Evolutionary conservation across 768 basidiomycete genomes (phyloP), one percentile per base, ranked within the genome.

Genomic region (Suillus bovinus): DNA sequence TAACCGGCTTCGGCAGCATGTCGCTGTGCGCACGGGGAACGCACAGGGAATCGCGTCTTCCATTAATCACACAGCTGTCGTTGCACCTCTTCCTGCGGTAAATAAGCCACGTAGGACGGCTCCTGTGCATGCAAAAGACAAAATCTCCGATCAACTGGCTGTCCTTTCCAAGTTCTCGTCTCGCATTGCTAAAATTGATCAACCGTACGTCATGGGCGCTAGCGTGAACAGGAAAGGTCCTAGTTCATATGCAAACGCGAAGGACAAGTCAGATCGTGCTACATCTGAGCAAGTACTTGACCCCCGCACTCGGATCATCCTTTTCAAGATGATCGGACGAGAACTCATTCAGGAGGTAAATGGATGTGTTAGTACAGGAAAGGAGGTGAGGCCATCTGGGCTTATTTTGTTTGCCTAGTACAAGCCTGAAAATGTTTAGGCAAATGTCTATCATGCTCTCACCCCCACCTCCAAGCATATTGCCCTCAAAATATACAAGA

Each of bases 401-500:
- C 34, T 61, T 41, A 14, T 54, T 62, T 63, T 39, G 67, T 59
- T 41, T 56, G 6, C 38, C 31, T 57, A n/a, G n/a, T n/a, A 5
- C 67, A 96, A 27, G 46, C 24, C 14, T 24, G 46, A 24, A 24
- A 39, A 16, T 11, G 17, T 56, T 27, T 39, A 56, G 94, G 96
- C 96, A 10, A 99, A 99, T 69, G 97, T 99, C 14, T 99, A 99
- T 73, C 95, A 98, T 70, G 94, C 95, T 1, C 71, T 91, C 39
- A 80, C 83, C 0, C 80, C 84, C 0, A 75, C 77, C 4, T 72
- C 70, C 5, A 65, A 68, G 24, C 93, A 96, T 70, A 79, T 97
- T 47, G 97, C 97, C 0, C 84, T 99, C 63, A 99, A 99, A 75
- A 94, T 99, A 63, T 99, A 96, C 81, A 97, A 99, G 74, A 99